Conservation (phyloP, 106 monocot species). For the Alisma plantagoaquatica region DNA sequence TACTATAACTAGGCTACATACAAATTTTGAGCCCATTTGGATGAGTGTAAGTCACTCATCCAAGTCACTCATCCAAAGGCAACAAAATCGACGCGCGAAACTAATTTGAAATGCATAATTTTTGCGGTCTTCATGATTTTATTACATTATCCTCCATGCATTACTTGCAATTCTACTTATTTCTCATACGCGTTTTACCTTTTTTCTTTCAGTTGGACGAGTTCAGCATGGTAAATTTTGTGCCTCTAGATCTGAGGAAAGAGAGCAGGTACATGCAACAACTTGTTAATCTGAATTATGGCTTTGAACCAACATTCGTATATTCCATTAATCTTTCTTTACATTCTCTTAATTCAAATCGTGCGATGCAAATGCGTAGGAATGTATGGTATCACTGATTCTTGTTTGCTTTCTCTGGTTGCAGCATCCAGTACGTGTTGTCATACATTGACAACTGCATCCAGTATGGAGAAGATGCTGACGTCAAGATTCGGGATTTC, state of each 20-base stretch:
- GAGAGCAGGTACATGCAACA: constrained; percentile 89
- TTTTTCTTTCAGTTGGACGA: constrained; percentile 52
- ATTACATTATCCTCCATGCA: too few species aligned
- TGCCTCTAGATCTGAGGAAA: constrained; percentile 78
- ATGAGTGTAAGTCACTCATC: too few species aligned
- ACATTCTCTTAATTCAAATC: not conserved
- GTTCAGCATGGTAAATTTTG: constrained; percentile 75
- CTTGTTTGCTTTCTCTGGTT: not conserved
- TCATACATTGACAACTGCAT: constrained; percentile 81
- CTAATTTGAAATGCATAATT: too few species aligned
- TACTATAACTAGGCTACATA: too few species aligned
- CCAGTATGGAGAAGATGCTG: constrained; percentile 88
- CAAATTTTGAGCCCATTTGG: too few species aligned
- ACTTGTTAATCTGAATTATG: too few species aligned
- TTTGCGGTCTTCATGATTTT: too few species aligned
- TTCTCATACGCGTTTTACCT: not conserved
- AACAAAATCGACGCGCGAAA: too few species aligned
- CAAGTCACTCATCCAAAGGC: too few species aligned
- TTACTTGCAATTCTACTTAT: too few species aligned
- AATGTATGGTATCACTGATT: not conserved
- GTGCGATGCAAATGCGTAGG: not conserved
- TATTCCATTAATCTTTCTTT: not conserved
- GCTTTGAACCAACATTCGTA: too few species aligned
- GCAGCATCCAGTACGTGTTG: constrained; percentile 64
- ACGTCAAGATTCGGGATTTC: constrained; percentile 72